Conservation (phyloP, 2,329 filamentous ascomycete species). For the Madurella fahalii region DNA sequence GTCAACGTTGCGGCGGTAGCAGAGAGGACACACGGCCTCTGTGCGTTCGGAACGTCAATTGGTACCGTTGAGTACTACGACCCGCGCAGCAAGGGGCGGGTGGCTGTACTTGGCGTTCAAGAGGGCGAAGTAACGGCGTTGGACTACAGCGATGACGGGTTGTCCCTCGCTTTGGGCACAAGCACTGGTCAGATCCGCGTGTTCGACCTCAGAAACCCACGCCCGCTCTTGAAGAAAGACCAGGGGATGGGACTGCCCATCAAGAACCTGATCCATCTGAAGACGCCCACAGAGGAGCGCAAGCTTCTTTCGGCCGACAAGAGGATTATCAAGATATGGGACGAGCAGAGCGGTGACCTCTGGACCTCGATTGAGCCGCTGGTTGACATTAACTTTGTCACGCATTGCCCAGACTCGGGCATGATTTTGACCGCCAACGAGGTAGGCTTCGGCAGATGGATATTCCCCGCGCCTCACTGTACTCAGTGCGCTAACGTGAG, state of each 20-base stretch:
- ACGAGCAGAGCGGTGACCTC: slow-evolving; percentile 72
- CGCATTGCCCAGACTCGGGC: slow-evolving; percentile 85
- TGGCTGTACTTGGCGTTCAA: slow-evolving; percentile 68
- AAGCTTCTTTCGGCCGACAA: slow-evolving; percentile 93
- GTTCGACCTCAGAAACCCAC: slow-evolving; percentile 85
- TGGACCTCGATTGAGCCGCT: slow-evolving; percentile 96
- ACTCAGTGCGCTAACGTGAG: background rate
- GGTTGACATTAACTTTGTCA: slow-evolving; percentile 91
- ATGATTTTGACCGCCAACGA: slow-evolving; percentile 98
- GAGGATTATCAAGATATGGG: slow-evolving; percentile 96
- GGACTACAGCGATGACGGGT: slow-evolving; percentile 77
- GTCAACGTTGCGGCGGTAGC: slow-evolving; percentile 87
- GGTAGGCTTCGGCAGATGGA: slow-evolving; percentile 3
- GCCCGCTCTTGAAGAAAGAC: slow-evolving; percentile 83
- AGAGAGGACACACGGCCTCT: slow-evolving; percentile 81
- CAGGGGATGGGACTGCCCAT: slow-evolving; percentile 94
- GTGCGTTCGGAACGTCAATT: slow-evolving; percentile 88
- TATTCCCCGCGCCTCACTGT: too few species aligned
- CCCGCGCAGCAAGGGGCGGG: slow-evolving; percentile 73
- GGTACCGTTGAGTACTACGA: slow-evolving; percentile 99
- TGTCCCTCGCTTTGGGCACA: slow-evolving; percentile 83
- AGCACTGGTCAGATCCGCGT: slow-evolving; percentile 83
- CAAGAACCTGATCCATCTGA: slow-evolving; percentile 72
- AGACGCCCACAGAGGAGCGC: slow-evolving; percentile 69
- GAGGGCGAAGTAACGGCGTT: slow-evolving; percentile 79